Percentiles rank a stretch among this genome's conserved stretches.
Evolutionary conservation across 805 yeast species (phyloP).

Genomic region (Jamesozyma gamospora): DNA sequence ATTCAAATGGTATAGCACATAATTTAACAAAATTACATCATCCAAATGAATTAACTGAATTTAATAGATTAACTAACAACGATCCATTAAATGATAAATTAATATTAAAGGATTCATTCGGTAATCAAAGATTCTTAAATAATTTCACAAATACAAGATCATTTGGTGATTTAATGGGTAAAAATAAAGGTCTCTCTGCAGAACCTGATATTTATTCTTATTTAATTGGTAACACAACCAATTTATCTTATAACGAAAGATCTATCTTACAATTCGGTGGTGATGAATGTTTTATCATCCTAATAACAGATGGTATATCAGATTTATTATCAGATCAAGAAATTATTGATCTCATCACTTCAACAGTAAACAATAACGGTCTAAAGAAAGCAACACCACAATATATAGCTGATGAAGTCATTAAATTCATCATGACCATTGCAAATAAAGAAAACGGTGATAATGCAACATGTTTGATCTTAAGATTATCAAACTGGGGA

Average conservation of each 20-base stretch:
- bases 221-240: slow-evolving; percentile 50
- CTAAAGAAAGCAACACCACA: slow-evolving; percentile 70
- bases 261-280: slow-evolving; percentile 51
- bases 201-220: slow-evolving; percentile 80
- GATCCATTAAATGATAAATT: background rate
- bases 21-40: slow-evolving; percentile 75
- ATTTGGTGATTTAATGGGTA: slow-evolving; percentile 80
- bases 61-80: slow-evolving; percentile 40
- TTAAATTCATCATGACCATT: slow-evolving; percentile 70
- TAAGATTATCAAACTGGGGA: slow-evolving; percentile 86
- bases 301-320: slow-evolving; percentile 83
- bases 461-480: slow-evolving; percentile 84
- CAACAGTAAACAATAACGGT: slow-evolving; percentile 53
- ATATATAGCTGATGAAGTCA: slow-evolving; percentile 73
- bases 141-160: slow-evolving; percentile 85
- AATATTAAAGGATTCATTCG: slow-evolving; percentile 73
- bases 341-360: slow-evolving; percentile 72
- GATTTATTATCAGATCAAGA: slow-evolving; percentile 81
- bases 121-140: slow-evolving; percentile 71
- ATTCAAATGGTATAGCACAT: slow-evolving; percentile 68
- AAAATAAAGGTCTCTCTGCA: slow-evolving; percentile 75
- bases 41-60: slow-evolving; percentile 74
- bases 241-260: slow-evolving; percentile 31
- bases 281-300: slow-evolving; percentile 73
- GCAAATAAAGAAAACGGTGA: slow-evolving; percentile 65